Percentiles rank a stretch among this genome's conserved stretches.
Conservation (phyloP, 768 basidiomycete genomes). For the Mycena crocata region DNA sequence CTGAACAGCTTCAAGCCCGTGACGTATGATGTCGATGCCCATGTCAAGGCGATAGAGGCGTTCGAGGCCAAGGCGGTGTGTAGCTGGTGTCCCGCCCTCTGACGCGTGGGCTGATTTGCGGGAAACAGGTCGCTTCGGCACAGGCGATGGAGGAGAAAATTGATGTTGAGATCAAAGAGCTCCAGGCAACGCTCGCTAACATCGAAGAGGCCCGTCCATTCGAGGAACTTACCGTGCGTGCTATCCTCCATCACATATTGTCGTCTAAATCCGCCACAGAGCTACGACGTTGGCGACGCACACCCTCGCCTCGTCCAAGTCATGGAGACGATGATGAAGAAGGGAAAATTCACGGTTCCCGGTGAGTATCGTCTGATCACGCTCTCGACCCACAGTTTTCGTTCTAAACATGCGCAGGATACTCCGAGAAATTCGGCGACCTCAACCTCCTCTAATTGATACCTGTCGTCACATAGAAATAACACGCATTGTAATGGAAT, state of each 20-base stretch:
- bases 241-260: neutral
- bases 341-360: constrained; percentile 98
- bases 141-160: constrained; percentile 92
- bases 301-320: constrained; percentile 93
- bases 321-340: constrained; percentile 95
- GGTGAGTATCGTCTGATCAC: constrained; percentile 57
- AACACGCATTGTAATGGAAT: constrained; percentile 22
- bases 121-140: constrained; percentile 84
- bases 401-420: constrained; percentile 57
- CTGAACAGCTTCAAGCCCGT: constrained; percentile 92
- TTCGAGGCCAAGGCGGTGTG: constrained; percentile 96
- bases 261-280: constrained; percentile 53
- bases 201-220: constrained; percentile 98
- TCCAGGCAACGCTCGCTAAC: constrained; percentile 94
- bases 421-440: constrained; percentile 98
- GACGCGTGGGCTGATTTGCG: constrained; percentile 17
- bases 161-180: constrained; percentile 88
- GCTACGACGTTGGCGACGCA: constrained; percentile 90
- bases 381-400: neutral
- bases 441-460: constrained; percentile 85
- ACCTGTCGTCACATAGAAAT: constrained; percentile 30
- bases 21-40: constrained; percentile 89
- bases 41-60: constrained; percentile 94
- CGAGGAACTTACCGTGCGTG: constrained; percentile 90
- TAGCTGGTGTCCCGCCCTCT: constrained; percentile 35